These are phyloP conservation scores for Neopestalotiopsis sp. DNA, from an alignment of 2,329 filamentous ascomycete genomes.

Conservation along the genomic window DNA sequence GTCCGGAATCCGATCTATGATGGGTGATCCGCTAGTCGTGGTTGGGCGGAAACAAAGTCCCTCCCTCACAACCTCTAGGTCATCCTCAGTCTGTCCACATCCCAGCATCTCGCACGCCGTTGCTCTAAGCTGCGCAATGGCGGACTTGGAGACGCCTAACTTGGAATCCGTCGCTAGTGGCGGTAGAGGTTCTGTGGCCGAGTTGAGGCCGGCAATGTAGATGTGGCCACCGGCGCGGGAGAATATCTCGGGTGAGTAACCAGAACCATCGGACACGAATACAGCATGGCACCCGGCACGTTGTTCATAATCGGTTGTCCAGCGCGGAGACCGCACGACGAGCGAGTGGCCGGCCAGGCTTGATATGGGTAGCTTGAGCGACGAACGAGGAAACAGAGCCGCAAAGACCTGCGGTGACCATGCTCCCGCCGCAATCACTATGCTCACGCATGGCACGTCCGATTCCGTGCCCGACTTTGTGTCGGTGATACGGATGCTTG, in stretches of 20 bases:
- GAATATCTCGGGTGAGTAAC: constrained; percentile 75
- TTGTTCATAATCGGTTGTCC: constrained; percentile 48
- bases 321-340: constrained; percentile 66
- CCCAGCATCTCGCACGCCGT: constrained; percentile 56
- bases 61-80: constrained; percentile 67
- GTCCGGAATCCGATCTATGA: constrained; percentile 65
- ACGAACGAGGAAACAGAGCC: constrained; percentile 65
- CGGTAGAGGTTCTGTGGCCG: constrained; percentile 64
- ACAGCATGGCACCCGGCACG: constrained; percentile 67
- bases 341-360: constrained; percentile 76
- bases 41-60: constrained; percentile 77
- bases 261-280: constrained; percentile 60
- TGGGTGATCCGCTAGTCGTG: constrained; percentile 66
- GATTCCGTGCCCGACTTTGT: constrained; percentile 48
- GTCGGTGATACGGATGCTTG: constrained; percentile 56
- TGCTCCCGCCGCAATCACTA: constrained; percentile 72
- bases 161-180: constrained; percentile 54
- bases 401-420: constrained; percentile 74
- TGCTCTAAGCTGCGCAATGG: constrained; percentile 55
- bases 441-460: constrained; percentile 65
- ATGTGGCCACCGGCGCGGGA: constrained; percentile 70
- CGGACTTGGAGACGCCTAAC: constrained; percentile 44
- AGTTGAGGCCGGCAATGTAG: constrained; percentile 77
- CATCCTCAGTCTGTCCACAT: constrained; percentile 35
- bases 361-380: constrained; percentile 59